These are phyloP conservation scores for Amanita fuliginea DNA, from an alignment of 768 basidiomycete species.

Conservation along the genomic window DNA sequence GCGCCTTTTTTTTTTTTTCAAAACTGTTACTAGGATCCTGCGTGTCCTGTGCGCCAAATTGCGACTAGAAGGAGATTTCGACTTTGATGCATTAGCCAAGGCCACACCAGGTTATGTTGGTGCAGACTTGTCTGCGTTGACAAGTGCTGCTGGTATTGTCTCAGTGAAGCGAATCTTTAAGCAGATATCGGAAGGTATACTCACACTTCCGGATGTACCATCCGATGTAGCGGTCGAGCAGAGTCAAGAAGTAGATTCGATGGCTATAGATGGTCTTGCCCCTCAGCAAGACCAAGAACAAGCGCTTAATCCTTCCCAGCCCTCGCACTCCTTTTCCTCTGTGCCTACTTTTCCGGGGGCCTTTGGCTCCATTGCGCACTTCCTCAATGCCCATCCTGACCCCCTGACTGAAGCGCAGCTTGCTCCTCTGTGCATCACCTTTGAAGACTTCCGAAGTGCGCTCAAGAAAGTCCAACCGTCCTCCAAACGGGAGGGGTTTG, in stretches of 20 bases:
- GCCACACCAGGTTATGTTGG: constrained; percentile 97
- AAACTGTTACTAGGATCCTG: constrained; percentile 63
- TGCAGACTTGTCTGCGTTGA: constrained; percentile 84
- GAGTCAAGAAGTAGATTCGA: constrained; percentile 24
- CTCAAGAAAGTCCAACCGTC: constrained; percentile 91
- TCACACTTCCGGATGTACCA: constrained; percentile 38
- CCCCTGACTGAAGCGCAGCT: constrained; percentile 74
- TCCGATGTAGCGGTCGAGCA: constrained; percentile 8
- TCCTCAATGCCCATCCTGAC: constrained; percentile 78
- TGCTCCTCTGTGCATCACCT: constrained; percentile 69
- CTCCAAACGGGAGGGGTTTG: constrained; percentile 94
- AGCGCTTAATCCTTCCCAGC: constrained; percentile 3
- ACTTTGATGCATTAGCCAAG: constrained; percentile 79
- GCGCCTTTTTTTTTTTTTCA: background rate
- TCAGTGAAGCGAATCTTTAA: constrained; percentile 96
- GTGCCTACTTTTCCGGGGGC: constrained; percentile 16
- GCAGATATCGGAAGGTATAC: constrained; percentile 54
- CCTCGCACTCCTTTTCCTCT: constrained; percentile 11
- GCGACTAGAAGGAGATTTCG: constrained; percentile 77
- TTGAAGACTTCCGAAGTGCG: constrained; percentile 69
- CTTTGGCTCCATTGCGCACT: constrained; percentile 73
- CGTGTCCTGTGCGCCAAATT: constrained; percentile 78
- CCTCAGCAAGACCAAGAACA: constrained; percentile 8
- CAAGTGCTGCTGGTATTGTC: constrained; percentile 89
- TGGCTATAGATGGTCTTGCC: constrained; percentile 29